Base-by-base conservation (phyloP, 2,329 filamentous ascomycete genomes). In the Pseudogymnoascus sp. region DNA sequence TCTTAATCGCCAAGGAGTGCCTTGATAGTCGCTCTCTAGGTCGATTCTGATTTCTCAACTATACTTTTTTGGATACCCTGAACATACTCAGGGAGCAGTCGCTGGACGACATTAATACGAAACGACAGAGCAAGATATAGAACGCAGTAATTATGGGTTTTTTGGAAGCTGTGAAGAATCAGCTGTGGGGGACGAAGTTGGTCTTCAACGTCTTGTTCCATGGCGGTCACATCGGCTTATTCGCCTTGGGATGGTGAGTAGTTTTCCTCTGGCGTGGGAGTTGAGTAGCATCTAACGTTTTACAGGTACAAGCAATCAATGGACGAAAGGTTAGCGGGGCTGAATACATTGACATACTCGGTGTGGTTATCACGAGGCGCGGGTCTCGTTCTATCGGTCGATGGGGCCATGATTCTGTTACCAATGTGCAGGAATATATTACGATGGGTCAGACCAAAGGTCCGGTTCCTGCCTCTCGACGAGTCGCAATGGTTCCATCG, bases 311-410 rank as follows among this genome's bases (percentile, higher is more conserved):
- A 95, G 70, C 95, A 99, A 80, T 81, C 76, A 35, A 69, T 73
- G 4, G 89, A 96, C 71, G 65, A 73, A 8, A 84, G 85, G 63
- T 81, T 99, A 28, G 88, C 88, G 4, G 84, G 83, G 43, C 82
- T 99, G 55, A 99, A 99, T 76, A 83, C 79, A 0, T 84, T 99
- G 59, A 81, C 82, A 62, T 97, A 83, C 77, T 97, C 93, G 2
- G 95, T 99, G 62, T 99, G 93, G 93, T 85, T 97, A 64, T 97
- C 95, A 28, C 87, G 95, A 81, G 95, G 93, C 73, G 93, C 95
- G 61, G 95, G 92, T 70, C 78, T 99, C 41, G 89, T 90, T 5
- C 80, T 99, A 64, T 88, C 88, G 1, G 83, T 96, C 62, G 93
- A 99, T 77, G 87, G 86, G 62, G 88, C 91, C 72, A 80, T 97